These are phyloP conservation scores for Monosporascus sp. DNA, from an alignment of 2,329 filamentous ascomycete genomes.

Conservation along the genomic window DNA sequence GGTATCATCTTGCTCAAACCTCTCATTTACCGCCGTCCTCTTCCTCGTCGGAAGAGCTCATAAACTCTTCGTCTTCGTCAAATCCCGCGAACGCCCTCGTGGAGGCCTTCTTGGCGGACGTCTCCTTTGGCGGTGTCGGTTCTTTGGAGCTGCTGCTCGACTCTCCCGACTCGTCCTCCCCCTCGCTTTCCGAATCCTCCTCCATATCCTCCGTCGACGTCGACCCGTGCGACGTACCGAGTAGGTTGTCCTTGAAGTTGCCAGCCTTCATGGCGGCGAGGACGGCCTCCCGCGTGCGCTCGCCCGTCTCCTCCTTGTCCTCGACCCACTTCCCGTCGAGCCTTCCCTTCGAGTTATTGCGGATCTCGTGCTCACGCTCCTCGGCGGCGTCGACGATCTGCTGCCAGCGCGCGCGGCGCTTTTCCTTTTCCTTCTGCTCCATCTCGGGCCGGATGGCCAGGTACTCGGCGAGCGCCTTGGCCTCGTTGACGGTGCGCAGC, in stretches of 20 bases:
- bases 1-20: background rate
- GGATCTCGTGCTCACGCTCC: conserved; percentile 75
- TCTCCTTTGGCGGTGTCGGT: conserved; percentile 43
- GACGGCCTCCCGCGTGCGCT: conserved; percentile 75
- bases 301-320: conserved; percentile 83
- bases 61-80: conserved; percentile 72
- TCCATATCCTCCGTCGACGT: conserved; percentile 32
- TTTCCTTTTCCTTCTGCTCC: conserved; percentile 90
- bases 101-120: conserved; percentile 32
- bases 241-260: conserved; percentile 55
- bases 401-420: conserved; percentile 78
- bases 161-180: conserved; percentile 33
- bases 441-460: conserved; percentile 94
- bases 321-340: conserved; percentile 93
- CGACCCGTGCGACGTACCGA: conserved; percentile 47
- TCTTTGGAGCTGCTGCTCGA: conserved; percentile 39
- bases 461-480: conserved; percentile 92
- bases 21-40: conserved; percentile 24
- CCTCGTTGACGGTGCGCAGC: conserved; percentile 87
- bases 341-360: conserved; percentile 63
- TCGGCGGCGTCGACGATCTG: conserved; percentile 83
- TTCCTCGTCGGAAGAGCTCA: conserved; percentile 62
- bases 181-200: conserved; percentile 28
- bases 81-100: conserved; percentile 63
- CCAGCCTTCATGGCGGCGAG: conserved; percentile 63